These are phyloP conservation scores for Fragilariopsis cylindrus DNA, from an alignment of 108 stramenopile species.

Conservation along the genomic window DNA sequence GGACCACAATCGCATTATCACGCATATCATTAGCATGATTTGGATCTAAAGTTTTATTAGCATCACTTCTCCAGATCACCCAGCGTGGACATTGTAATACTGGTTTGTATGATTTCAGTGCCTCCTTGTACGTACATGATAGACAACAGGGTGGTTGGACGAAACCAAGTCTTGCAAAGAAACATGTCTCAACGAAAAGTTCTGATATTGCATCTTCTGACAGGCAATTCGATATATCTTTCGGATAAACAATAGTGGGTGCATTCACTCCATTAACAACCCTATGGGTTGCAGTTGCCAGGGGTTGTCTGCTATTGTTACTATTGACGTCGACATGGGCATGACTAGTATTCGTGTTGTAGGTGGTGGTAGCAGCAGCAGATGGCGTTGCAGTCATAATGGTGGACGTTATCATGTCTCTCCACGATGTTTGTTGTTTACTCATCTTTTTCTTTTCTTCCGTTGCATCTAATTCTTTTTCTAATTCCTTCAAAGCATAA, in stretches of 20 bases:
- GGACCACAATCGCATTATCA: constrained; percentile 53
- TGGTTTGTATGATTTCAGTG: constrained; percentile 12
- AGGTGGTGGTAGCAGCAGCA: not conserved
- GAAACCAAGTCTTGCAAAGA: constrained; percentile 82
- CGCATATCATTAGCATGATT: constrained; percentile 37
- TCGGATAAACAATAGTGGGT: constrained; percentile 7
- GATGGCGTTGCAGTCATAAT: not conserved
- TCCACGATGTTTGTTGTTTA: constrained; percentile 1
- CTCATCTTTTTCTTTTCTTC: constrained; percentile 30
- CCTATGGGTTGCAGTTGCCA: constrained; percentile 9
- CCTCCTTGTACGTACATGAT: constrained; percentile 57
- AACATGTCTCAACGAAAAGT: constrained; percentile 68
- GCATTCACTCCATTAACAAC: not conserved
- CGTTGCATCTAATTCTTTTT: constrained; percentile 21
- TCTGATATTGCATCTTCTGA: constrained; percentile 35
- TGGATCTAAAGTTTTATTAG: constrained; percentile 61
- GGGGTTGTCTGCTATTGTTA: not conserved
- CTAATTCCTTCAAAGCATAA: constrained; percentile 18
- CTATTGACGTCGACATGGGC: not conserved
- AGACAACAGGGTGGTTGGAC: constrained; percentile 77
- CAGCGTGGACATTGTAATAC: constrained; percentile 28
- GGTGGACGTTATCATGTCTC: constrained; percentile 5
- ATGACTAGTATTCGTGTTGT: not conserved
- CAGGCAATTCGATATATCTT: constrained; percentile 12
- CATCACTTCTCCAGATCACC: constrained; percentile 66